A percentile compares a stretch with the other conserved stretches of the same genome.
Evolutionary conservation across 2,329 filamentous ascomycete species (phyloP).

Genomic region (Incumbomyces delicatus): DNA sequence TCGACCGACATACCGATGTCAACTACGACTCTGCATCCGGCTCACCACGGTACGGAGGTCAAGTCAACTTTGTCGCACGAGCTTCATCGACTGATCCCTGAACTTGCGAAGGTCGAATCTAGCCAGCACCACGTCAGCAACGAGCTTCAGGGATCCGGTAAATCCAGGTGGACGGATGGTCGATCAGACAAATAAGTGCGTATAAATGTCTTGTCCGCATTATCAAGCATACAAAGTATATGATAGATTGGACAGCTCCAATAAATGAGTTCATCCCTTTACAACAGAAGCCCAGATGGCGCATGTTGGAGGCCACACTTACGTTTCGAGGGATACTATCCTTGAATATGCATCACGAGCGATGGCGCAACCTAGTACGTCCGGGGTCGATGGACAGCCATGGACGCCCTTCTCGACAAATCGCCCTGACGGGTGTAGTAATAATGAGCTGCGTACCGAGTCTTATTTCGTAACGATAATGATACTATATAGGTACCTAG

Average conservation of each 20-base stretch:
- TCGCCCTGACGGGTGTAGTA: too few relatives aligned
- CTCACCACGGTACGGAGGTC: neutral
- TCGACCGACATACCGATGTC: conserved; percentile 35
- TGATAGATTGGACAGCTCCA: conserved; percentile 25
- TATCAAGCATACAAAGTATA: neutral
- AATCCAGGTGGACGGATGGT: neutral
- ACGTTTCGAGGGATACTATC: too few relatives aligned
- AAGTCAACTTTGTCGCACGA: neutral
- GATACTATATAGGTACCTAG: too few relatives aligned
- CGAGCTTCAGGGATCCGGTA: too few relatives aligned
- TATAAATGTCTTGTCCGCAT: conserved; percentile 19
- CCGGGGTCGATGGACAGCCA: too few relatives aligned
- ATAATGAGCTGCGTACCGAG: too few relatives aligned
- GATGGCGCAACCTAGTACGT: too few relatives aligned
- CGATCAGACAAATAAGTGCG: neutral
- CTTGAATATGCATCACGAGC: too few relatives aligned
- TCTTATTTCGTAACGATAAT: too few relatives aligned
- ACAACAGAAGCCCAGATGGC: neutral
- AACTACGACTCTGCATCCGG: neutral
- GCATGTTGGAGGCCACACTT: too few relatives aligned
- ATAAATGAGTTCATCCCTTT: conserved; percentile 24
- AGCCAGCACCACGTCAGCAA: neutral
- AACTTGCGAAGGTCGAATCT: neutral
- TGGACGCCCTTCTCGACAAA: too few relatives aligned
- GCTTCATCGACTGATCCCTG: neutral